Percentiles rank a stretch among this genome's conserved stretches.
Evolutionary conservation across 768 basidiomycete genomes (phyloP).

Genomic region (Pleurotus giganteus): DNA sequence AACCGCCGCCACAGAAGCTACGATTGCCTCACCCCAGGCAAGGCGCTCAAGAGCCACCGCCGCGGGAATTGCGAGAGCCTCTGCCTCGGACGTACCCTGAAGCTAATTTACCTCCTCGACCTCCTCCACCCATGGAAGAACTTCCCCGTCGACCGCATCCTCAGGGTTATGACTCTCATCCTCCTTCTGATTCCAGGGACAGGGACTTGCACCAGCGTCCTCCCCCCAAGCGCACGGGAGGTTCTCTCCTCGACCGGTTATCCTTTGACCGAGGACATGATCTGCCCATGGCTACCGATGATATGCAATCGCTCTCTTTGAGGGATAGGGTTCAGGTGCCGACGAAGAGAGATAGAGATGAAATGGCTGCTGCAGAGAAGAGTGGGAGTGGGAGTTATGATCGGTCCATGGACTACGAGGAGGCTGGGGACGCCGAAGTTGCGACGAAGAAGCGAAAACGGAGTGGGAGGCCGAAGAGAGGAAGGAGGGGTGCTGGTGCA

Average conservation of each 20-base stretch:
- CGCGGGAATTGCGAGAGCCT: not conserved
- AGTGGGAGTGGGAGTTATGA: conserved; percentile 13
- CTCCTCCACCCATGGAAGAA: not conserved
- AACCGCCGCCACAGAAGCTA: not conserved
- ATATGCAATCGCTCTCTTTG: conserved; percentile 24
- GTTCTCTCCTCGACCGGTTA: conserved; percentile 34
- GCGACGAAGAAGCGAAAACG: conserved; percentile 27
- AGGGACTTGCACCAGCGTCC: conserved; percentile 12
- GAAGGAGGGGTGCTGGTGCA: conserved; percentile 20
- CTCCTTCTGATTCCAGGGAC: not conserved
- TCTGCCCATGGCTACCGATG: conserved; percentile 10
- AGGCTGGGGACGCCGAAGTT: conserved; percentile 24
- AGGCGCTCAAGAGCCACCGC: not conserved
- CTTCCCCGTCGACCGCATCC: not conserved
- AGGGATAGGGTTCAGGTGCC: conserved; percentile 38
- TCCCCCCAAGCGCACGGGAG: conserved; percentile 17
- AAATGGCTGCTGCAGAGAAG: conserved; percentile 20
- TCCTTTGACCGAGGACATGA: conserved; percentile 21
- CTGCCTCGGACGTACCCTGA: not conserved
- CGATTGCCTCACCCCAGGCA: not conserved
- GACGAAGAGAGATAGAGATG: conserved; percentile 37
- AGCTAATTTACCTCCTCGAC: conserved; percentile 2
- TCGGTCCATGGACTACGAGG: conserved; percentile 22
- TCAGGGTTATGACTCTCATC: not conserved
- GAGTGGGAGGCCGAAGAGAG: conserved; percentile 22